Evolutionary conservation across 495 filamentous ascomycete genomes (phyloP), one percentile per base, ranked within the genome.

Genomic region (Cladorrhinum samala): DNA sequence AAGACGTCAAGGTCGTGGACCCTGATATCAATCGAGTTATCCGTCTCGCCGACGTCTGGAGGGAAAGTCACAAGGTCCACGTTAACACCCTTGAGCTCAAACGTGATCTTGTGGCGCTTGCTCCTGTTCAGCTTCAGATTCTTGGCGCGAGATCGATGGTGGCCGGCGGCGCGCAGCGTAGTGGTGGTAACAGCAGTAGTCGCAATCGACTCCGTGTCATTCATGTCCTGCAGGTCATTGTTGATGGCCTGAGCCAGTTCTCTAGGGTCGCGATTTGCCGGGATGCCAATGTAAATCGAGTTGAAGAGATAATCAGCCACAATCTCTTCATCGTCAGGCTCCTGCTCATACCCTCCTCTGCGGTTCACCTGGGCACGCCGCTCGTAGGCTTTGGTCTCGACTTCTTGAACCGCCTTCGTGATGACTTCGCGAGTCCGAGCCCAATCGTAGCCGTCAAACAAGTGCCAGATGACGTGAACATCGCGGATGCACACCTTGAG

Each of bases 391-490:
- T 84, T 87, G 25, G 72, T 75, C 64, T 97, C 89, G 1, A 97
- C 84, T 25, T 93, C 83, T 53, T 91, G 80, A 5, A 97, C 89
- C 13, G 88, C 91, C 60, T 89, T 84, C 20, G 84, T 81, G 59
- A 96, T 95, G 3, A 84, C 83, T 53, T 95, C 89, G 44, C 91
- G 74, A 0, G 93, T 97, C 24, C 80, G 75, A 58, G 83, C 82
- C 94, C 94, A 99, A 68, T 99, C 94, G 64, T 95, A 99, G 5
- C 94, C 94, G 70, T 99, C 94, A 65, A 90, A 95, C 1, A 99
- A 73, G 65, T 99, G 96, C 94, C 94, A 99, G 55, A 97, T 95
- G 43, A 96, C 73, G 65, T 97, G 88, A 13, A 94, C 83, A 66
- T 95, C 90, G 3, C 88, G 83, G 14, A 96, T 77, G 27, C 82